These are phyloP conservation scores for Uncinocarpus reesii DNA, from an alignment of 2,329 filamentous ascomycete genomes.

Conservation along the genomic window DNA sequence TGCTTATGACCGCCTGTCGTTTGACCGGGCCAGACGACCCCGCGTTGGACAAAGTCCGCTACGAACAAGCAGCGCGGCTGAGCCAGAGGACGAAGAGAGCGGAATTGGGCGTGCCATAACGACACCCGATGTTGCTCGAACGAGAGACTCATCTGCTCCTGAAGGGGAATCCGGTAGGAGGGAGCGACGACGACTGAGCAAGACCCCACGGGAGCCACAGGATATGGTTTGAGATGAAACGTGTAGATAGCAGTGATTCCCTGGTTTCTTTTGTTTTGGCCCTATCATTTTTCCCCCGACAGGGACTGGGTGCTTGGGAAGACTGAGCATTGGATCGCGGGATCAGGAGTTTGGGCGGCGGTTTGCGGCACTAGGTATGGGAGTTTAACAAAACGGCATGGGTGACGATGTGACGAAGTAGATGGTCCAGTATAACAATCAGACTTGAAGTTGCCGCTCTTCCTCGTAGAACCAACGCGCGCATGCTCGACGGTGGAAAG, in stretches of 20 bases:
- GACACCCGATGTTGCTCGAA: constrained; percentile 2
- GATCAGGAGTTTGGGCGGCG: too few relatives aligned
- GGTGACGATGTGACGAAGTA: too few relatives aligned
- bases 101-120: background rate
- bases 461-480: too few relatives aligned
- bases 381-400: too few relatives aligned
- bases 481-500: background rate
- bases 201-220: constrained; percentile 8
- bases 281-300: background rate
- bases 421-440: too few relatives aligned
- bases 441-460: too few relatives aligned
- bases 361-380: too few relatives aligned
- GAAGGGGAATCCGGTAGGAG: constrained; percentile 10
- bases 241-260: constrained; percentile 1
- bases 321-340: background rate
- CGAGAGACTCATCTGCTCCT: background rate
- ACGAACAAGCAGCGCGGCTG: constrained; percentile 2
- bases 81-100: constrained; percentile 20
- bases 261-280: constrained; percentile 4
- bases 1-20: background rate
- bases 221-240: constrained; percentile 12
- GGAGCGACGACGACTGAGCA: constrained; percentile 12
- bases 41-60: constrained; percentile 9
- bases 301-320: background rate
- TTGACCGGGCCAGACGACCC: constrained; percentile 20